Conservation (phyloP, 1,139 yeast genomes). For the Debaryomycetaceae sp. region DNA sequence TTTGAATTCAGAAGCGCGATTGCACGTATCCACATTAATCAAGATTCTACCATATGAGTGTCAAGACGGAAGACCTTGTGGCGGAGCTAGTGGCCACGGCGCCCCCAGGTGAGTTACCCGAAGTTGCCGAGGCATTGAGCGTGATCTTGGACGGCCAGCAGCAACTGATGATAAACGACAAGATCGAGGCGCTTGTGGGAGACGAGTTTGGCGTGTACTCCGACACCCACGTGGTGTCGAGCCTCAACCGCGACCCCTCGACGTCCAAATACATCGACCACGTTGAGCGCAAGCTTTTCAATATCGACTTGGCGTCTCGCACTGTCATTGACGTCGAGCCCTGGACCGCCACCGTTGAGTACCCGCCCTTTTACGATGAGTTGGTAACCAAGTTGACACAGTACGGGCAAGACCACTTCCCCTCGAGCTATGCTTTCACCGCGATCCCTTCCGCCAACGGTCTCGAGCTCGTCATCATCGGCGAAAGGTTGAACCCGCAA, state of each 20-base stretch:
- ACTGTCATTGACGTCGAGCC: slow-evolving; percentile 51
- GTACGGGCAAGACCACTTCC: slow-evolving; percentile 49
- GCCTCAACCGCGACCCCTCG: slow-evolving; percentile 26
- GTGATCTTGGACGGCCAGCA: slow-evolving; percentile 20
- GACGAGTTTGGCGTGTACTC: slow-evolving; percentile 30
- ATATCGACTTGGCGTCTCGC: slow-evolving; percentile 51
- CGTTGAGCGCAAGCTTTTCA: slow-evolving; percentile 46
- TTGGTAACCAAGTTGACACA: slow-evolving; percentile 26
- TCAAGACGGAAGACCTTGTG: slow-evolving; percentile 24
- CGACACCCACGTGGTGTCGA: slow-evolving; percentile 28
- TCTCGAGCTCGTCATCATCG: slow-evolving; percentile 48
- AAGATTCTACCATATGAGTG: too few relatives aligned
- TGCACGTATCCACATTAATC: too few relatives aligned
- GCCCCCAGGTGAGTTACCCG: slow-evolving; percentile 40
- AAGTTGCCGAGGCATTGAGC: slow-evolving; percentile 24
- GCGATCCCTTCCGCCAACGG: slow-evolving; percentile 32
- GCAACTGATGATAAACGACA: slow-evolving; percentile 21
- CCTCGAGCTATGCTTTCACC: slow-evolving; percentile 46
- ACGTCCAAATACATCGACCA: slow-evolving; percentile 39
- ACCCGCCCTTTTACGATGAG: slow-evolving; percentile 28
- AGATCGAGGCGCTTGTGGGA: slow-evolving; percentile 28
- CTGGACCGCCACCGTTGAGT: slow-evolving; percentile 17
- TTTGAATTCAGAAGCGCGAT: too few relatives aligned
- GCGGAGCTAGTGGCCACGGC: slow-evolving; percentile 32
- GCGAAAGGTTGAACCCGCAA: slow-evolving; percentile 66